Percentiles rank a stretch among this genome's conserved stretches.
These are phyloP conservation scores for Cyberlindnera meyerae DNA, from an alignment of 805 yeast genomes.

Conservation along the genomic window DNA sequence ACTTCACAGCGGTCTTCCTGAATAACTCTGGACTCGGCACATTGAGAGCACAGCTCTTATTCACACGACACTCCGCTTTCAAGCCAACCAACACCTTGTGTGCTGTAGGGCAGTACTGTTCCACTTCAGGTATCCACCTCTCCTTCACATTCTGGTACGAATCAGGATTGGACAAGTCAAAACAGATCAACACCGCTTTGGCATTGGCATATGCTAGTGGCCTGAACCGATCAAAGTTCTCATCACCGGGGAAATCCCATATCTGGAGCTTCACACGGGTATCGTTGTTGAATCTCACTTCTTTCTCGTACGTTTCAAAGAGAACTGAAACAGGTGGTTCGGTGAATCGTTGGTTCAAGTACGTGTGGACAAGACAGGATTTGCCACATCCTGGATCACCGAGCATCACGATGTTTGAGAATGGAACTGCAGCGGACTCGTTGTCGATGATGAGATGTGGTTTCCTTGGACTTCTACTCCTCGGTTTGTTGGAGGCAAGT, in stretches of 20 bases:
- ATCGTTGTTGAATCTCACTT: conserved; percentile 10
- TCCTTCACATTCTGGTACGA: conserved; percentile 33
- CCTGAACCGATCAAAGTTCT: conserved; percentile 36
- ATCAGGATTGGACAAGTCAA: conserved; percentile 30
- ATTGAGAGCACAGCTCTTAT: conserved; percentile 20
- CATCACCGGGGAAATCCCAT: conserved; percentile 41
- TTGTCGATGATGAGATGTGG: background rate
- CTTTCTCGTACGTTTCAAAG: conserved; percentile 24
- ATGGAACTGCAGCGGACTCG: background rate
- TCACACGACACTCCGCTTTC: conserved; percentile 32
- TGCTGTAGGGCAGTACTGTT: conserved; percentile 35
- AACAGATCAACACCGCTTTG: conserved; percentile 34
- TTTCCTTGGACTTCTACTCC: too few species aligned
- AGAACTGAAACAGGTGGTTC: conserved; percentile 4
- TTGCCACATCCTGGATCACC: conserved; percentile 28
- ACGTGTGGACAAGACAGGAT: conserved; percentile 21
- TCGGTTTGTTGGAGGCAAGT: too few species aligned
- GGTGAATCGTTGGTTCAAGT: conserved; percentile 15
- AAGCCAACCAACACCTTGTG: conserved; percentile 34
- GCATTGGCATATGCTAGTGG: conserved; percentile 40
- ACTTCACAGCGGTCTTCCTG: conserved; percentile 27
- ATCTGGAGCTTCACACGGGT: conserved; percentile 29
- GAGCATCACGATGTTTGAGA: conserved; percentile 16
- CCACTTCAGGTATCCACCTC: conserved; percentile 40
- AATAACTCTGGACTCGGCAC: conserved; percentile 26